phyloP scores from a whole-genome alignment of 208 protist species.

The Endotrypanum monterogeii region DNA sequence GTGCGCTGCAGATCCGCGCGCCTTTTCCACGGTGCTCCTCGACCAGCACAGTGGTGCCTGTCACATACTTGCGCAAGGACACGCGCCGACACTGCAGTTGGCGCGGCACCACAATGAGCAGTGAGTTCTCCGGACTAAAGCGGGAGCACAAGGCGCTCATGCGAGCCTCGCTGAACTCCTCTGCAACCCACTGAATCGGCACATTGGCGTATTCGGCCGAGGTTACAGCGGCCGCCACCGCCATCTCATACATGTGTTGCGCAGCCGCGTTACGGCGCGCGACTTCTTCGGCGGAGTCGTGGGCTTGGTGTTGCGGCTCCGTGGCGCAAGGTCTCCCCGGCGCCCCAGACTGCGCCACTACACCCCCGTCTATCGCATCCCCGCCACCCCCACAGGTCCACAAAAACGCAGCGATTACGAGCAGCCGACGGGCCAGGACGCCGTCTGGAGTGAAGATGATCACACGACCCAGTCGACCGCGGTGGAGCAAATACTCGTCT shows the following conservation, averaged over 20 bases:
- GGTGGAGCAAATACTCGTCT: constrained; percentile 30
- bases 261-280: constrained; percentile 12
- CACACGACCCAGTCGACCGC: constrained; percentile 46
- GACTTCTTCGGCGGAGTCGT: constrained; percentile 1
- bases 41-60: constrained; percentile 51
- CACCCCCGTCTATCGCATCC: background rate
- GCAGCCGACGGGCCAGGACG: constrained; percentile 44
- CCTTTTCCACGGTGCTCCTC: constrained; percentile 43
- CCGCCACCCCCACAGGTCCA: constrained; percentile 20
- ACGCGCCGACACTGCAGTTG: constrained; percentile 56
- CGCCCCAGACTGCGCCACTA: constrained; percentile 1
- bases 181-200: constrained; percentile 73
- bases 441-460: constrained; percentile 66
- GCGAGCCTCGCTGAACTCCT: constrained; percentile 51
- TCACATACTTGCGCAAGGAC: constrained; percentile 58
- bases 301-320: background rate
- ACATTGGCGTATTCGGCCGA: constrained; percentile 51
- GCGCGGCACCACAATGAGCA: constrained; percentile 69
- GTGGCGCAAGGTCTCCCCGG: background rate
- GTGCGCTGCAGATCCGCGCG: constrained; percentile 31
- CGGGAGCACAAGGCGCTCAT: constrained; percentile 36
- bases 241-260: constrained; percentile 38
- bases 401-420: constrained; percentile 62
- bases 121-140: constrained; percentile 62
- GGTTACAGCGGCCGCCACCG: constrained; percentile 50